Evolutionary conservation across 1,284 basidiomycete species (phyloP), one percentile per base, ranked within the genome.

Genomic region (Kalmanozyma brasiliensis): DNA sequence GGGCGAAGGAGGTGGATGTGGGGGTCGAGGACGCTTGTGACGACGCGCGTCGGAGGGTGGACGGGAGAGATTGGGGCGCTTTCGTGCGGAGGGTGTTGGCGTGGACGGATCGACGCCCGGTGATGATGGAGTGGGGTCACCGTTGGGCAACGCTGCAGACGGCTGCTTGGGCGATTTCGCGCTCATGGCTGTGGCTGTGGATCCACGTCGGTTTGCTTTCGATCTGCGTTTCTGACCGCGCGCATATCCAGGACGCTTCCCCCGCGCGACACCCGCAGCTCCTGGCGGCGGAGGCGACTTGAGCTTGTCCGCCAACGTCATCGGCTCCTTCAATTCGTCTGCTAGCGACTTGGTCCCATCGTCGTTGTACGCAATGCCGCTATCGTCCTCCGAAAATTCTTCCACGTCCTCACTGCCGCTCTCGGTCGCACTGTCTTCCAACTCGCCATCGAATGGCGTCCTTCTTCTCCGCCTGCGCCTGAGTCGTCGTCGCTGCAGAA

Each of bases 301-400:
- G 26, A 63, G 46, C 34, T 34, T 55, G 26, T 62, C 65, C 9
- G 59, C 59, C 29, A 68, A 38, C 26, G 41, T 51, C 53, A 57
- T 60, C 4, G 49, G 47, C 22, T 52, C 53, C 32, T 64, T 64
- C 17, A 64, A 20, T n/a, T 52, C 36, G 20, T 64, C 61, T 2
- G 49, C 61, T 8, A 64, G 43, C 19, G 40, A 35, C 29, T 46
- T 55, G 6, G 46, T 47, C 8, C 26, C 52, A 32, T 61, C 58
- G 17, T 61, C 59, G 11, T 48, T 49, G 44, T 68, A 68, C n/a
- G 65, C 59, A 3, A 68, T 58, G 0, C 66, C 66, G 13, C 56
- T 60, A 26, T 69, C 60, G 26, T 63, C 60, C 24, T 68, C 59
- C 9, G 52, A 57, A 44, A 51, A 61, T 29, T 49, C 36, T 14